Base-by-base conservation (phyloP, 2,329 filamentous ascomycete genomes). In the Akanthomyces dipterigenus region DNA sequence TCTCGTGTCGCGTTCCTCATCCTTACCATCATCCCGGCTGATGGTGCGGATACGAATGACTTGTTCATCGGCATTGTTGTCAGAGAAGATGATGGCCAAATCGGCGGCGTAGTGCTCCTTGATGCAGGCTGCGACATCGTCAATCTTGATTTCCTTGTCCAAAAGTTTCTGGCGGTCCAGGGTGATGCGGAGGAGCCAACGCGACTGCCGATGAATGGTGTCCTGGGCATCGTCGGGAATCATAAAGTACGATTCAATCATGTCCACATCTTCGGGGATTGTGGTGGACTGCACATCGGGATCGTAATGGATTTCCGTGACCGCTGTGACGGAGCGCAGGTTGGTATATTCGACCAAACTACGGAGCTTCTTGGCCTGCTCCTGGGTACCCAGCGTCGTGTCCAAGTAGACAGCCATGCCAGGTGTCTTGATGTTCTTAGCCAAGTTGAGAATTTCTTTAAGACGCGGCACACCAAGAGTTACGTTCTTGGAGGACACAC, bases 401-500 rank as follows among this genome's bases (percentile, higher is more conserved):
- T 88, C 81, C 67, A 96, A 84, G 71, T 92, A 96, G 40, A 99
- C 91, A 64, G 90, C 88, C 93, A 99, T 98, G 56, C 91, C 93
- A 2, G 95, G 95, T 0, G 95, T 99, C 82, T 98, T 99, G 80
- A 99, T 97, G 76, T 98, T 96, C 68, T 89, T 93, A 0, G 96
- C 95, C 63, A 99, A 87, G 74, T 99, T 99, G 62, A 99, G 83
- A 86, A 99, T 99, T 79, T 99, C 95, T 83, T 99, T 99, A 55
- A 99, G 85, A 87, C 95, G 93, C 48, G 95, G 95, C 48, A 99
- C 95, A 91, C 95, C 95, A 54, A 99, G 88, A 0, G 95, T 99
- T 60, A 99, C 93, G 82, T 99, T 99, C 88, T 99, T 99, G 26
- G 93, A 96, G 42, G 96, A 96, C 64, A 99, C 92, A 96, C 95